Base-by-base conservation (phyloP, 768 basidiomycete genomes). In the Trametes sanguinea region DNA sequence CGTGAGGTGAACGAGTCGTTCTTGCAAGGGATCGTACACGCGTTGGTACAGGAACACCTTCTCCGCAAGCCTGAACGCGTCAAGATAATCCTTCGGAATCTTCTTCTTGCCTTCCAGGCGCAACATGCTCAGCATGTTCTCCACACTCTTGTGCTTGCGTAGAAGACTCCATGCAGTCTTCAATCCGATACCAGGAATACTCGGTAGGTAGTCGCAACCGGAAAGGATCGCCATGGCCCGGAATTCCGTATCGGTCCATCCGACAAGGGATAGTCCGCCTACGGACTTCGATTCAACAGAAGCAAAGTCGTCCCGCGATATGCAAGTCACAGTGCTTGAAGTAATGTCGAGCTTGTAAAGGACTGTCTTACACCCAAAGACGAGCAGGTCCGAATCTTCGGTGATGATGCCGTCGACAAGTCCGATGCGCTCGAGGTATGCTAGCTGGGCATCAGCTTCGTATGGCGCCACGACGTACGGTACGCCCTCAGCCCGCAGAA, bases 391-490 rank as follows among this genome's bases (percentile, higher is more conserved):
- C 0, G 95, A 98, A 76, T 98, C 97, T 76, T 99, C 97, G 1
- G 97, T 98, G 67, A 99, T 83, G 73, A 99, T 89, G 2, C 88
- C 97, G 72, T 95, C 89, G 43, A 94, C 92, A 37, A 91, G 69
- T 16, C 93, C 93, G 45, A 79, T 73, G 51, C 84, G 85, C 71
- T 98, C 97, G 46, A 99, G 83, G 75, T 90, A 98, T 47, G 93
- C 90, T 59, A 99, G 83, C 74, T 99, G 97, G 1, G 97, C 94
- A 70, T 99, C 97, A 0, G 97, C 97, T 79, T 99, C 97, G 74
- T 98, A 99, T 0, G 97, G 97, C 4, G 97, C 96, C 16, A 98
- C 97, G 42, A 98, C 79, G 71, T 96, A 97, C 17, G 82, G 72
- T 7, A 98, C 83, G 16, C 77, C 76, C 70, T 97, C 95, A 10